Evolutionary conservation across 73 alveolate genomes (phyloP).

Genomic region (Stentor coeruleus): DNA sequence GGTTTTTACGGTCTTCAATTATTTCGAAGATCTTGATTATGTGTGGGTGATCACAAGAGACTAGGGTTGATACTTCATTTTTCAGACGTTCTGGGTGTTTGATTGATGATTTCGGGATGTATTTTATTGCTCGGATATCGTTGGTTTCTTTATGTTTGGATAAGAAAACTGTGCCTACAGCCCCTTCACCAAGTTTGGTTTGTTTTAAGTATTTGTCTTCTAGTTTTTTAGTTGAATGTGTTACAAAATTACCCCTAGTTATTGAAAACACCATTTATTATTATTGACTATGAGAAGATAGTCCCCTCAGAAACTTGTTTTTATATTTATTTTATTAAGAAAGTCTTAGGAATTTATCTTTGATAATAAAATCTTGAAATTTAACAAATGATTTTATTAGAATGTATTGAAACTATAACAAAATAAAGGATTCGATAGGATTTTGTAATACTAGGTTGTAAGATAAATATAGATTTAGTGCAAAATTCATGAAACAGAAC

Average conservation of each 20-base stretch:
- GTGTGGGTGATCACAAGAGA: conserved; percentile 38
- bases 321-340: no score
- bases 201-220: not conserved
- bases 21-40: conserved; percentile 37
- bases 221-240: not conserved
- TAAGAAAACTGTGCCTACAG: not conserved
- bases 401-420: no score
- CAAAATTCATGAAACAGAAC: no score
- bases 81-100: conserved; percentile 54
- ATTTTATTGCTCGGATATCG: conserved; percentile 68
- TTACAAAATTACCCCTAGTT: not conserved
- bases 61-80: conserved; percentile 33
- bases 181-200: conserved; percentile 16
- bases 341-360: no score
- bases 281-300: no score
- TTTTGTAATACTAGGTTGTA: no score
- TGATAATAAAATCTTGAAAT: no score
- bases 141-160: not conserved
- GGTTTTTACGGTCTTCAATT: conserved; percentile 28
- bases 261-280: not conserved
- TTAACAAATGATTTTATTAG: no score
- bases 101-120: conserved; percentile 73
- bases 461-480: no score
- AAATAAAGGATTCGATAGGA: no score
- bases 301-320: no score